Percentiles rank a stretch among this genome's conserved stretches.
phyloP scores from a whole-genome alignment of 495 filamentous ascomycete species.

The Neurospora sp. region DNA sequence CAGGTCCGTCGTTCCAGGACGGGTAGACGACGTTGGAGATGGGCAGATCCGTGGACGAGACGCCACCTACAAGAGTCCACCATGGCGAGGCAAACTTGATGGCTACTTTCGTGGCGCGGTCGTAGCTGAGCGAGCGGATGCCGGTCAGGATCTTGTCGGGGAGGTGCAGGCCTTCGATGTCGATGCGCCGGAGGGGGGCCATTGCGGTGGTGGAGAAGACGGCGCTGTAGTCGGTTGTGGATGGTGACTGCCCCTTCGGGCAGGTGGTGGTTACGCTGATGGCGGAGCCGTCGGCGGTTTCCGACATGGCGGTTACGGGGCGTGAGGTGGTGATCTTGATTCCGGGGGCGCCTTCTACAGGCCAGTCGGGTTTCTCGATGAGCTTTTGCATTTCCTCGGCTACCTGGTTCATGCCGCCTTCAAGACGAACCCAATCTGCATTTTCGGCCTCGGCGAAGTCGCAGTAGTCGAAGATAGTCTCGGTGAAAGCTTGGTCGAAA shows the following conservation, averaged over 20 bases:
- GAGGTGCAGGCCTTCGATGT: conserved; percentile 14
- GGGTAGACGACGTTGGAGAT: conserved; percentile 36
- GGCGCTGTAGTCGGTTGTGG: conserved; percentile 12
- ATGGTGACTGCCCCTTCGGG: not conserved
- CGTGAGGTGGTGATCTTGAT: conserved; percentile 8
- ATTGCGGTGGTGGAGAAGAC: conserved; percentile 24
- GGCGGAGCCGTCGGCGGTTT: not conserved
- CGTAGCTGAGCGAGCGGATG: conserved; percentile 22
- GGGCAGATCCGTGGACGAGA: conserved; percentile 25
- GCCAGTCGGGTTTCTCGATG: conserved; percentile 1
- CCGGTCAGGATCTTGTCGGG: conserved; percentile 13
- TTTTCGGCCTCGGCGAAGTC: conserved; percentile 14
- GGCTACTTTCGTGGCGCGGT: conserved; percentile 21
- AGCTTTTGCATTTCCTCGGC: not conserved
- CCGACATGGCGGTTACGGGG: conserved; percentile 13
- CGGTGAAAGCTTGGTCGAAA: conserved; percentile 28
- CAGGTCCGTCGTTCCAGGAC: conserved; percentile 25
- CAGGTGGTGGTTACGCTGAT: not conserved
- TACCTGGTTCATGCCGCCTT: conserved; percentile 1
- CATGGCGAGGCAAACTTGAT: conserved; percentile 23
- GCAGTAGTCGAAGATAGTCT: conserved; percentile 24
- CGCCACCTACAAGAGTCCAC: conserved; percentile 26
- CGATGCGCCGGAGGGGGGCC: conserved; percentile 17
- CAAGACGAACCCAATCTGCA: not conserved
- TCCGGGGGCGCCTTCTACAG: not conserved